Conservation (phyloP, 2,329 filamentous ascomycete genomes). For the Fusarium anguioides region DNA sequence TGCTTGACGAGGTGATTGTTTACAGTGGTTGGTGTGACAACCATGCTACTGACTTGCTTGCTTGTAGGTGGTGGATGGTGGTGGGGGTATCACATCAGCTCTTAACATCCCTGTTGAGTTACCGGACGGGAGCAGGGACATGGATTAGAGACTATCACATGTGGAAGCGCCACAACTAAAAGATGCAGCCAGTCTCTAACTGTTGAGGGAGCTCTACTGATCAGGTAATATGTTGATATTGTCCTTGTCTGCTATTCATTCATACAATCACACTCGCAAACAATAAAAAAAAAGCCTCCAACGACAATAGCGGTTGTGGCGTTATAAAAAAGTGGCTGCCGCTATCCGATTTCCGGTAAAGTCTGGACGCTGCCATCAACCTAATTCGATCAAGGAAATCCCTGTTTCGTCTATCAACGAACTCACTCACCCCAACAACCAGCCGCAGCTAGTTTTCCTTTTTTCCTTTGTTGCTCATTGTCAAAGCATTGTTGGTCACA, state of each 20-base stretch:
- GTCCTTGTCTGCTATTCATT: not conserved
- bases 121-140: slow-evolving; percentile 22
- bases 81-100: slow-evolving; percentile 23
- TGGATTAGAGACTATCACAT: slow-evolving; percentile 27
- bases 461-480: not conserved
- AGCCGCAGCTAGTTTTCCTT: not conserved
- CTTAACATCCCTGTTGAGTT: slow-evolving; percentile 15
- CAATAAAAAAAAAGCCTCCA: slow-evolving; percentile 12
- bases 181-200: not conserved
- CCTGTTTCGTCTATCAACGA: slow-evolving; percentile 2
- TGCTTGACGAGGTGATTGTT: slow-evolving; percentile 28
- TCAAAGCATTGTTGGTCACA: not conserved
- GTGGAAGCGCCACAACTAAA: slow-evolving; percentile 15
- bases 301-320: slow-evolving; percentile 26
- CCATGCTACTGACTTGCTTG: too few species aligned
- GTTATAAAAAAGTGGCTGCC: slow-evolving; percentile 28
- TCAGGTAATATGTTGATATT: slow-evolving; percentile 2
- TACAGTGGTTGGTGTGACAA: slow-evolving; percentile 25
- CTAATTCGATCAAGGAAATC: slow-evolving; percentile 1
- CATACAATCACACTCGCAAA: not conserved
- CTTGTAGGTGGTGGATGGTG: not conserved
- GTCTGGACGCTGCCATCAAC: not conserved
- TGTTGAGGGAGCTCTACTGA: slow-evolving; percentile 2
- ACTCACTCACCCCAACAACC: slow-evolving; percentile 32
- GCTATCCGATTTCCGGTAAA: slow-evolving; percentile 25